Conservation (phyloP, 805 yeast species). For the Kodamaea nitidulidarum region DNA sequence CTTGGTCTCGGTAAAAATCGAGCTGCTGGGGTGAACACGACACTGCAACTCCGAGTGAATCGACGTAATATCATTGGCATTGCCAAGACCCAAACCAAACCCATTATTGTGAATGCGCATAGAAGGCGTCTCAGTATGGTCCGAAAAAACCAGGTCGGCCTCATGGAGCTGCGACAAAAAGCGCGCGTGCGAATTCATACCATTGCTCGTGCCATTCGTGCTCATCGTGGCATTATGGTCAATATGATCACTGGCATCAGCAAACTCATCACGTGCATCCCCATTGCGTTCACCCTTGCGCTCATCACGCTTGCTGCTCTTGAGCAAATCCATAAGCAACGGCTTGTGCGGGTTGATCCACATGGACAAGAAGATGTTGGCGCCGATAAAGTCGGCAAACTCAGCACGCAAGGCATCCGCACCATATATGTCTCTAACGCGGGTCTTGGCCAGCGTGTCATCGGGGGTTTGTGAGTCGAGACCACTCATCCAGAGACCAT, state of each 20-base stretch:
- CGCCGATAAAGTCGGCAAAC: conserved; percentile 21
- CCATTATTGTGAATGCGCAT: conserved; percentile 10
- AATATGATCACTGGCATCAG: conserved; percentile 4
- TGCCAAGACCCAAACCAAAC: conserved; percentile 33
- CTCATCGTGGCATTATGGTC: neutral
- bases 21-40: neutral
- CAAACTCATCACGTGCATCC: conserved; percentile 1
- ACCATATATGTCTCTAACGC: conserved; percentile 3
- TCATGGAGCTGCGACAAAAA: conserved; percentile 4
- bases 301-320: neutral
- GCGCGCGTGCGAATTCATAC: conserved; percentile 2
- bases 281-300: neutral
- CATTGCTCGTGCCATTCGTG: conserved; percentile 1
- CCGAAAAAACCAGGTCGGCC: conserved; percentile 6
- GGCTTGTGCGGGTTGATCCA: conserved; percentile 33
- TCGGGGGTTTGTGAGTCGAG: conserved; percentile 15
- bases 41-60: conserved; percentile 33
- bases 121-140: conserved; percentile 7
- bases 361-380: conserved; percentile 21
- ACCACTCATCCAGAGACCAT: conserved; percentile 27
- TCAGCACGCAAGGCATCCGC: conserved; percentile 4
- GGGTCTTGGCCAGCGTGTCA: conserved; percentile 4
- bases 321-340: conserved; percentile 12
- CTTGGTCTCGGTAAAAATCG: conserved; percentile 10
- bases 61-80: conserved; percentile 38